These are phyloP conservation scores for Fusarium lateritium DNA, from an alignment of 2,329 filamentous ascomycete species.

Conservation along the genomic window DNA sequence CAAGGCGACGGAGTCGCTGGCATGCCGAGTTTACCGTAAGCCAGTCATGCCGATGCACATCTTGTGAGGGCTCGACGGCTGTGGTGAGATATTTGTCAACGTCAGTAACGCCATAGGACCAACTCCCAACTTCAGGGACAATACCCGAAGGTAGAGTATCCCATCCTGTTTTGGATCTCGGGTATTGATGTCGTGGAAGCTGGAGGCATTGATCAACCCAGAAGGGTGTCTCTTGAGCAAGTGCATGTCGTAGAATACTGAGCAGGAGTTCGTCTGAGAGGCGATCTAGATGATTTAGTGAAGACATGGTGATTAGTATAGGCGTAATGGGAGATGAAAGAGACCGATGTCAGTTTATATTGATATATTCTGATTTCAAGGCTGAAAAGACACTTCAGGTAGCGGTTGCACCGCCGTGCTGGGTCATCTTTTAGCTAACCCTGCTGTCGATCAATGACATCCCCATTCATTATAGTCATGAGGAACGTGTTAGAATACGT, in stretches of 20 bases:
- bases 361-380: not conserved
- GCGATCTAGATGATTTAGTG: not conserved
- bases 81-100: not conserved
- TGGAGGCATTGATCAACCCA: conserved; percentile 13
- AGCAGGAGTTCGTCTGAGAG: conserved; percentile 21
- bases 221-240: conserved; percentile 7
- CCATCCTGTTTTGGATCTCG: not conserved
- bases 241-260: conserved; percentile 9
- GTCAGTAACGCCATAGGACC: not conserved
- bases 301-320: not conserved
- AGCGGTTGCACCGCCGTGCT: too few species aligned
- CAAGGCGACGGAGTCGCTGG: conserved; percentile 5
- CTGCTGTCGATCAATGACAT: too few species aligned
- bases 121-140: too few species aligned
- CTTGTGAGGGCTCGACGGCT: conserved; percentile 7
- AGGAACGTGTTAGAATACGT: too few species aligned
- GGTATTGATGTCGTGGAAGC: not conserved
- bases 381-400: not conserved
- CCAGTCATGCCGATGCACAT: conserved; percentile 12
- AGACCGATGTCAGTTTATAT: not conserved
- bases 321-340: not conserved
- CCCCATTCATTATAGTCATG: too few species aligned
- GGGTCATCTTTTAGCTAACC: too few species aligned
- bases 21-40: conserved; percentile 13
- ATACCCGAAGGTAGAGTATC: too few species aligned